Conservation (phyloP, 257 asterid genomes). For the Rhazya stricta region DNA sequence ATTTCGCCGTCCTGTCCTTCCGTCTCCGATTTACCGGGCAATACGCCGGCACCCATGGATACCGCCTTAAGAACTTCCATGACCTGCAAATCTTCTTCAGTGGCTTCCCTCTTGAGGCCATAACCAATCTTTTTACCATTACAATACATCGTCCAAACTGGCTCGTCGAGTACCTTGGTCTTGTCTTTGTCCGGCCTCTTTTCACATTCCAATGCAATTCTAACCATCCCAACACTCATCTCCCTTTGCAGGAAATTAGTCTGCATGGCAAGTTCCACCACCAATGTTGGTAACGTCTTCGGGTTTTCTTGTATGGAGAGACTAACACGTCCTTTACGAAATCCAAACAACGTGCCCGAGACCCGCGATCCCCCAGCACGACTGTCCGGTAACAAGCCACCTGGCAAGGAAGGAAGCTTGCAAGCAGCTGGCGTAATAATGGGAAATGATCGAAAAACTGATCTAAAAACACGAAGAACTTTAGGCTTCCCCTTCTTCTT, state of each 20-base stretch:
- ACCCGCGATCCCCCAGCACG: slow-evolving; percentile 34
- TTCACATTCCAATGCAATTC: slow-evolving; percentile 43
- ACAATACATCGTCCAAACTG: slow-evolving; percentile 75
- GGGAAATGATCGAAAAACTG: slow-evolving; percentile 75
- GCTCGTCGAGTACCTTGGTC: slow-evolving; percentile 50
- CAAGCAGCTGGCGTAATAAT: slow-evolving; percentile 60
- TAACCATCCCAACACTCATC: slow-evolving; percentile 44
- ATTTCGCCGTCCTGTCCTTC: slow-evolving; percentile 69
- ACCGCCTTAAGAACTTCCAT: slow-evolving; percentile 75
- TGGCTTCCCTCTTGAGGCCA: slow-evolving; percentile 52
- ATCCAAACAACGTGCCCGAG: slow-evolving; percentile 72
- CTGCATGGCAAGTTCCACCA: slow-evolving; percentile 43
- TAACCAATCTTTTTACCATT: slow-evolving; percentile 80
- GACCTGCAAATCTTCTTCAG: slow-evolving; percentile 67
- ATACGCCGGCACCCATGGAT: slow-evolving; percentile 87
- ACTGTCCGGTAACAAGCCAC: slow-evolving; percentile 47
- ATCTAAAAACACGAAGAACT: slow-evolving; percentile 53
- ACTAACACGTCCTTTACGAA: slow-evolving; percentile 38
- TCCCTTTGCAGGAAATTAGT: slow-evolving; percentile 35
- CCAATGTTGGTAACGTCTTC: slow-evolving; percentile 33
- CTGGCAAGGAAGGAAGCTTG: slow-evolving; percentile 59
- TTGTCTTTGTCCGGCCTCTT: slow-evolving; percentile 30
- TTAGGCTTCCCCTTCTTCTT: slow-evolving; percentile 37
- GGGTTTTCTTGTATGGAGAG: slow-evolving; percentile 43
- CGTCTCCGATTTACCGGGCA: slow-evolving; percentile 51